Conservation (phyloP, 23 red algal species). For the Gracilariopsis chorda region DNA sequence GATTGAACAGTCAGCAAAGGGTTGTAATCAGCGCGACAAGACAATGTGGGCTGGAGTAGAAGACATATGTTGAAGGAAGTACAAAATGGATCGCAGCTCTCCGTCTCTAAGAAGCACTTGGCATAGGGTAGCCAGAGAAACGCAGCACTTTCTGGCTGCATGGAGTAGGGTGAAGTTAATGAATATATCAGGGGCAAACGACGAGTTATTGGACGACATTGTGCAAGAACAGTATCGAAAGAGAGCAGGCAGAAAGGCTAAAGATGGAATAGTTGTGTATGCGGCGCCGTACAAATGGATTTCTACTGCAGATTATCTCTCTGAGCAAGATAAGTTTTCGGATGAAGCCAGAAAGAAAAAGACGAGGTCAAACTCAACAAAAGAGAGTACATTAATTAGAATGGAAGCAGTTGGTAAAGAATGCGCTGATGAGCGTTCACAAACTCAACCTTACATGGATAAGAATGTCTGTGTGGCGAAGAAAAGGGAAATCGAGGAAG, state of each 20-base stretch:
- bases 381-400: background rate
- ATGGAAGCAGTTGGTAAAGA: background rate
- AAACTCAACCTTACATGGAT: background rate
- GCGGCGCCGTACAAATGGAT: background rate
- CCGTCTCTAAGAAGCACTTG: background rate
- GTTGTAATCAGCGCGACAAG: slow-evolving; percentile 8
- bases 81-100: background rate
- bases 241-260: background rate
- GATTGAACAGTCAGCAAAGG: slow-evolving; percentile 19
- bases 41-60: slow-evolving; percentile 23
- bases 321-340: background rate
- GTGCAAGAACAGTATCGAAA: slow-evolving; percentile 4
- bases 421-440: background rate
- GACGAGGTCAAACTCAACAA: background rate
- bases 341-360: slow-evolving; percentile 2
- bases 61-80: background rate
- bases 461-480: background rate
- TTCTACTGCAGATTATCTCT: background rate
- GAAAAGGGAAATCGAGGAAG: background rate
- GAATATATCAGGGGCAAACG: background rate
- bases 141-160: slow-evolving; percentile 28
- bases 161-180: background rate
- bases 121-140: background rate
- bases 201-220: background rate
- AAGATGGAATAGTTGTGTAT: background rate